These are phyloP conservation scores for Metarhizium rileyi DNA, from an alignment of 2,329 filamentous ascomycete genomes.

Conservation along the genomic window DNA sequence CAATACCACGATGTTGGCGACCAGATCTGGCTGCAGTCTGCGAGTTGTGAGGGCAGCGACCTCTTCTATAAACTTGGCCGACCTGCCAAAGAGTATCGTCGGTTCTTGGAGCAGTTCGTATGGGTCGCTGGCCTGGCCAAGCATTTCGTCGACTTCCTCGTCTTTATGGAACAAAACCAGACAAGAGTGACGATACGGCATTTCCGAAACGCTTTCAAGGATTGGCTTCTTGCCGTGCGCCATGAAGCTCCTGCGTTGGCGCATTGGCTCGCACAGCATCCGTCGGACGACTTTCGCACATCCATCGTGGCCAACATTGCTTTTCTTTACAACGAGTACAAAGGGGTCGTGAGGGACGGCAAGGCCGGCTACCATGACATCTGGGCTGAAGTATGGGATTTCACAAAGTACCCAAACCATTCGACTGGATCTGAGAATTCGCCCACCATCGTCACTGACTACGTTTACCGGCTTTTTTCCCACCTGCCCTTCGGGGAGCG, in stretches of 20 bases:
- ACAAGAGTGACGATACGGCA: conserved; percentile 38
- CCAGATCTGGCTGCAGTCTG: conserved; percentile 56
- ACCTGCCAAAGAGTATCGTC: conserved; percentile 50
- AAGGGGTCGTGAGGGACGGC: conserved; percentile 32
- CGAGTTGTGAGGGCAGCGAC: conserved; percentile 24
- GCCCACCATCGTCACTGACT: conserved; percentile 60
- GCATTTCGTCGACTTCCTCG: conserved; percentile 59
- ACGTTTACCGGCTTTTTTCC: conserved; percentile 54
- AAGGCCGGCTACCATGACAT: conserved; percentile 30
- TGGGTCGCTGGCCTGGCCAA: conserved; percentile 67
- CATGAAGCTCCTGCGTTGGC: conserved; percentile 29
- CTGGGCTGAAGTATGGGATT: conserved; percentile 41
- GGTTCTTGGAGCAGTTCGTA: conserved; percentile 53
- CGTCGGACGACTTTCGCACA: conserved; percentile 50
- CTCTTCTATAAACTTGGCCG: conserved; percentile 55
- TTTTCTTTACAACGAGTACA: conserved; percentile 57
- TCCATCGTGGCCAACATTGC: conserved; percentile 48
- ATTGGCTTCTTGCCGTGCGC: conserved; percentile 45
- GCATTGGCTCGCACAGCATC: conserved; percentile 43
- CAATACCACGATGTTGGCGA: conserved; percentile 35
- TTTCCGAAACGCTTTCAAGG: conserved; percentile 48
- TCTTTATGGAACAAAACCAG: conserved; percentile 18
- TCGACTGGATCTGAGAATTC: conserved; percentile 5
- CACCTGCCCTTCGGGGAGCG: conserved; percentile 49
- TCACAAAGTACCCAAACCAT: conserved; percentile 23